A percentile compares a stretch with the other conserved stretches of the same genome.
Evolutionary conservation across 306 rosid species (phyloP).

Genomic region (Mimosa pudica): DNA sequence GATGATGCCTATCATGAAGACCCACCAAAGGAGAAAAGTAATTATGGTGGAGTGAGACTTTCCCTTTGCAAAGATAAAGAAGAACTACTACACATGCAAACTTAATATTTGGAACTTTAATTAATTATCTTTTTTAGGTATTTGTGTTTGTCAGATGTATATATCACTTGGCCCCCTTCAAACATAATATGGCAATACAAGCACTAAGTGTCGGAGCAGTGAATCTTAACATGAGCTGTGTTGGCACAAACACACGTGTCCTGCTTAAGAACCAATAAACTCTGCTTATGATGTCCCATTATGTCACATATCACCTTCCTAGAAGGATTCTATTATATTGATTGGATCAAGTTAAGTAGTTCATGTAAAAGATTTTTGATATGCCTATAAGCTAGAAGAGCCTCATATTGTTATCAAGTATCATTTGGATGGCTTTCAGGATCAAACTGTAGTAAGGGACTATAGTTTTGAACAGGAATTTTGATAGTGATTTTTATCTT

Average conservation of each 20-base stretch:
- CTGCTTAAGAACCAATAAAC: constrained; percentile 33
- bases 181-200: constrained; percentile 30
- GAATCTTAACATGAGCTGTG: constrained; percentile 30
- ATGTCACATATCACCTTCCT: not conserved
- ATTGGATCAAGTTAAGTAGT: not conserved
- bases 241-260: constrained; percentile 38
- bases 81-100: constrained; percentile 38
- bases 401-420: not conserved
- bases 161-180: constrained; percentile 46
- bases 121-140: constrained; percentile 35
- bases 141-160: constrained; percentile 44
- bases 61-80: constrained; percentile 42
- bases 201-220: constrained; percentile 43
- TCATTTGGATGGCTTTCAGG: not conserved
- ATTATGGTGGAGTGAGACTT: constrained; percentile 46
- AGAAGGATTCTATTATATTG: not conserved
- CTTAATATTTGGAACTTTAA: constrained; percentile 38
- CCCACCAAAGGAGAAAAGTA: constrained; percentile 50
- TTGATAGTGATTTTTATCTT: not conserved
- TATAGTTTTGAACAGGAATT: not conserved
- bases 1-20: constrained; percentile 42
- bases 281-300: constrained; percentile 17
- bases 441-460: not conserved
- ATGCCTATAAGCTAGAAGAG: not conserved
- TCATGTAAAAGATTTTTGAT: not conserved